Evolutionary conservation across 192 early-diverging fungal species (phyloP), one percentile per base, ranked within the genome.

Genomic region (Coemansia reversa): DNA sequence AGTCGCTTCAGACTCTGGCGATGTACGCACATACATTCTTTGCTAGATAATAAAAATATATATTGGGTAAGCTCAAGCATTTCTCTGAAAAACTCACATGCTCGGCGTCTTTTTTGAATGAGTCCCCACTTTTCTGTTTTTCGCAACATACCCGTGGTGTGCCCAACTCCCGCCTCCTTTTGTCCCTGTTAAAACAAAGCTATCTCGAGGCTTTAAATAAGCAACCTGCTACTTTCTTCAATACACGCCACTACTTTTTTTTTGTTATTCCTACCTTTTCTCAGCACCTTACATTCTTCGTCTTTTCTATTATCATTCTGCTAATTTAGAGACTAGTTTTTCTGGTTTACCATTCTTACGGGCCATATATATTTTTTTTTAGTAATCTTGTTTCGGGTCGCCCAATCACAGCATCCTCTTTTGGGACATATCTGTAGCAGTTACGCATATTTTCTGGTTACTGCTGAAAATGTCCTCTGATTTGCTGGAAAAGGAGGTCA

Each of bases 381-480:
- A 16, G 9, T 45, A 9, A 14, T 9, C 39, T 45, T 45, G 39
- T 16, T 45, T 45, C 14, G 2, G 39, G 39, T 14, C 9, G 39
- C 3, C 39, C 14, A 45, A 45, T 45, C 39, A 45, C 39, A 45
- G 39, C 33, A 16, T 16, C 39, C 14, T 14, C 14, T 9, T 11
- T 11, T 39, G 30, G 4, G 1, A 35, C 33, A 35, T 12, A 11
- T 35, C 33, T 35, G 11, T 35, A 35, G 8, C 11, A 11, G 6
- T 35, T 35, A 11, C 16, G 14, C 39, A 16, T 16, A 45, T 45
- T 16, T 45, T 45, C 39, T 1, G 39, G 9, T 45, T 45, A 45
- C 39, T 45, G 39, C 39, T 47, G 47, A 27, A 22, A 49, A 76
- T 76, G 64, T 76, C 74, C 3, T 65, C 55, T 5, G 52, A 39